Conservation (phyloP, 2,329 filamentous ascomycete genomes). For the Stagonosporopsis chrysanthemi region DNA sequence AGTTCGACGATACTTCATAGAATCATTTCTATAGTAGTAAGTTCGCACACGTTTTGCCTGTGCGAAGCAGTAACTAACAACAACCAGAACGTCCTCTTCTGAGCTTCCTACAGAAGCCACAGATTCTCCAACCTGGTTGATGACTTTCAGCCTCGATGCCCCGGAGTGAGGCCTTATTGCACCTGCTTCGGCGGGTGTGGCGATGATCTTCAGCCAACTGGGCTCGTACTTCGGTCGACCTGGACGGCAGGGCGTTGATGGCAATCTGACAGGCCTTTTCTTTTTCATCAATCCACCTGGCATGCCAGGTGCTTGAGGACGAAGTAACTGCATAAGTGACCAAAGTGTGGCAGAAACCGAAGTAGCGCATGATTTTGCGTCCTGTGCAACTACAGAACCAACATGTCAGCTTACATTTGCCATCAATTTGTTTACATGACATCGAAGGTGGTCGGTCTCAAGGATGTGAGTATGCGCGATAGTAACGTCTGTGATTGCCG, state of each 20-base stretch:
- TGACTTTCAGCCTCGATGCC: constrained; percentile 83
- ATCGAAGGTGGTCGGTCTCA: too few species aligned
- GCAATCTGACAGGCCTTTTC: constrained; percentile 77
- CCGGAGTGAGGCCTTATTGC: constrained; percentile 81
- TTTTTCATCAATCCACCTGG: constrained; percentile 45
- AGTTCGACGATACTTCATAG: constrained; percentile 34
- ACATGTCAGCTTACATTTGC: too few species aligned
- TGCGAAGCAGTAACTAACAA: too few species aligned
- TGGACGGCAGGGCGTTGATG: constrained; percentile 81
- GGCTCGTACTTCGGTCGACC: constrained; percentile 78
- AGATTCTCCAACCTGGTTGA: constrained; percentile 91
- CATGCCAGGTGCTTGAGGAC: constrained; percentile 43
- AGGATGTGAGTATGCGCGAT: too few species aligned
- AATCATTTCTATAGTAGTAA: constrained; percentile 91
- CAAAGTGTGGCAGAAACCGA: too few species aligned
- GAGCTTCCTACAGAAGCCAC: constrained; percentile 91
- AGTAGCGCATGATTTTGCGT: too few species aligned
- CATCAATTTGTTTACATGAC: too few species aligned
- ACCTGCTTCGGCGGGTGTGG: constrained; percentile 81
- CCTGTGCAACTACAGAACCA: too few species aligned
- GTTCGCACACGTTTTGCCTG: too few species aligned
- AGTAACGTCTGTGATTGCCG: too few species aligned
- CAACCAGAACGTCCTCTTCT: constrained; percentile 90
- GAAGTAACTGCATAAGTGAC: constrained; percentile 12
- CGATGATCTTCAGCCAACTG: constrained; percentile 91